Base-by-base conservation (phyloP, 768 basidiomycete species). In the Lentinula boryana region DNA sequence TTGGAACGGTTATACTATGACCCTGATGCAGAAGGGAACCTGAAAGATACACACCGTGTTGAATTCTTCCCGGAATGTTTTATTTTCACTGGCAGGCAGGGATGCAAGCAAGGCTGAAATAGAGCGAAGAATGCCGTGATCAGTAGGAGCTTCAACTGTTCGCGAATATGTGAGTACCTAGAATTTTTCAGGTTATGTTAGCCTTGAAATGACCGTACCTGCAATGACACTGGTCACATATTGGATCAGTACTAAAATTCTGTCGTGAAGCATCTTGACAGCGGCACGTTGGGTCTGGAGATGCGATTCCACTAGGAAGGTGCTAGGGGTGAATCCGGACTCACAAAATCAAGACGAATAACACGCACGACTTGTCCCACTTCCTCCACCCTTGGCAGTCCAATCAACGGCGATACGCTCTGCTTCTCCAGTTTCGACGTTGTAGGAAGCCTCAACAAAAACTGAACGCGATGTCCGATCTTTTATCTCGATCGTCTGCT, bases 391-490 rank as follows among this genome's bases (percentile, higher is more conserved):
- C 70, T 87, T 85, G 27, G 92, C 90, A 2, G 92, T 92, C 83
- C 93, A 96, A 71, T 98, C 96, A 0, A 99, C 97, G 5, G 97
- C 97, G 63, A 99, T 98, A 41, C 97, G 87, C 71, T 99, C 97
- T 15, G 97, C 97, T 75, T 99, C 97, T 36, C 96, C 97, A 0
- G 96, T 98, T 73, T 98, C 96, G 16, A 99, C 89, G 54, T 84
- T 88, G 74, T 88, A 98, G 3, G 88, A 77, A 1, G 88, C 91
- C 68, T 93, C 89, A 49, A 96, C 85, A 67, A 91, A 96, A 10
- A 89, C 87, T 1, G 86, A 84, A 57, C 88, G 85, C 56, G 88
- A 85, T 68, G 79, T 86, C 51, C 89, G 82, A 64, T 91, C 91
- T 60, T 85, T 81, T 46, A 95, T 87, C 70, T 95, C 93, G 44